phyloP scores from a whole-genome alignment of 805 yeast genomes.

The Blastobotrys robertii region DNA sequence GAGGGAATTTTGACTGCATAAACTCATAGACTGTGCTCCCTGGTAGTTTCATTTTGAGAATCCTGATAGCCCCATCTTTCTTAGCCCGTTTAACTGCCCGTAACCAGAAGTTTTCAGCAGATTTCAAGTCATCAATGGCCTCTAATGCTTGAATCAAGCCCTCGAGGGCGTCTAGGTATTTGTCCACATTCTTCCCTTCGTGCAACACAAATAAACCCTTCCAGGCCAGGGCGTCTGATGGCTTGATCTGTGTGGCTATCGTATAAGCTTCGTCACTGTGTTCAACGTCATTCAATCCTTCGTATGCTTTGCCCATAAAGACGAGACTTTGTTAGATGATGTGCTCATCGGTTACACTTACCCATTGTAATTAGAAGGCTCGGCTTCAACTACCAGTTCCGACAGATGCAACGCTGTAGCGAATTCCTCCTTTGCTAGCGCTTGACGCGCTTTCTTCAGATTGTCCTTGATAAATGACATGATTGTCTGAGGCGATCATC shows the following conservation, averaged over 20 bases:
- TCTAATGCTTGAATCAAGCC: slow-evolving; percentile 15
- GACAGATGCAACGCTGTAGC: slow-evolving; percentile 51
- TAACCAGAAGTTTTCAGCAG: slow-evolving; percentile 17
- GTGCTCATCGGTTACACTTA: slow-evolving; percentile 32
- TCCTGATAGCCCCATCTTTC: slow-evolving; percentile 6
- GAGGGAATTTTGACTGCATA: slow-evolving; percentile 22
- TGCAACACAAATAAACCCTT: slow-evolving; percentile 50
- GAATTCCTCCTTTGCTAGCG: slow-evolving; percentile 40
- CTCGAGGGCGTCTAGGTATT: slow-evolving; percentile 15
- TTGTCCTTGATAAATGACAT: slow-evolving; percentile 11
- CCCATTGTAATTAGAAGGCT: slow-evolving; percentile 54
- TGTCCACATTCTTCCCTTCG: slow-evolving; percentile 13
- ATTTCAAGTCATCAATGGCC: slow-evolving; percentile 13
- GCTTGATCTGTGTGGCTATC: slow-evolving; percentile 34
- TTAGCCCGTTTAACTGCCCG: slow-evolving; percentile 8
- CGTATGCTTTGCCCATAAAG: slow-evolving; percentile 60
- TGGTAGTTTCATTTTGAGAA: slow-evolving; percentile 22
- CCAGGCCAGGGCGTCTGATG: slow-evolving; percentile 56
- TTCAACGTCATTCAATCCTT: slow-evolving; percentile 33
- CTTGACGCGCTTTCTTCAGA: slow-evolving; percentile 19
- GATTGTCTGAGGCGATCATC: too few relatives aligned
- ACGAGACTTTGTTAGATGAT: slow-evolving; percentile 13
- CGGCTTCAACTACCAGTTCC: slow-evolving; percentile 45
- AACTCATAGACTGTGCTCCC: slow-evolving; percentile 20
- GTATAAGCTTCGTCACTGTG: slow-evolving; percentile 41